Conservation (phyloP, 305 asterid genomes). For the Nicotiana rustica region DNA sequence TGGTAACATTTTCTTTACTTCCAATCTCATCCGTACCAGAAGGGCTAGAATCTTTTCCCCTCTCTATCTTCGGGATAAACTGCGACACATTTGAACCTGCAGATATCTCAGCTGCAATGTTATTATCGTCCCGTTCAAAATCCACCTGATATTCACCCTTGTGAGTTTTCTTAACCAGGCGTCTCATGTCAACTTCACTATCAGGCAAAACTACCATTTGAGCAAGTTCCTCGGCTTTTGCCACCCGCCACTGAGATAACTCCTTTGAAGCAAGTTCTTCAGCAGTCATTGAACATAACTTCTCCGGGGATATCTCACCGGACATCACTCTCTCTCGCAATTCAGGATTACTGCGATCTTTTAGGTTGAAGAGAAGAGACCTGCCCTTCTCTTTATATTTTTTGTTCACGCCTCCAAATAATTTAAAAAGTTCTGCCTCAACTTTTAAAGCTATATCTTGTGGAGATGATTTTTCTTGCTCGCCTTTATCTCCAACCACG, state of each 20-base stretch:
- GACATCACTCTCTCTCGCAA: conserved; percentile 88
- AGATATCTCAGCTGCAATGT: conserved; percentile 69
- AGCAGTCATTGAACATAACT: conserved; percentile 92
- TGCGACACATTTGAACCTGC: conserved; percentile 62
- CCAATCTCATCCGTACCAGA: conserved; percentile 51
- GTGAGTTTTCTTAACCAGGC: conserved; percentile 95
- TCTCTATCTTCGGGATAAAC: conserved; percentile 45
- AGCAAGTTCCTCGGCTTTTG: conserved; percentile 93
- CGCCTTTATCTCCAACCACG: conserved; percentile 37
- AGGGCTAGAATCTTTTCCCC: conserved; percentile 48
- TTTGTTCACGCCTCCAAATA: conserved; percentile 91
- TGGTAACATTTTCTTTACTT: conserved; percentile 50
- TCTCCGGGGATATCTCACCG: conserved; percentile 85
- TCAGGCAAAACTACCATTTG: conserved; percentile 95
- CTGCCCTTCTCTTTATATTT: conserved; percentile 95
- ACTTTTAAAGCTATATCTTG: conserved; percentile 65
- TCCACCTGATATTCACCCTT: conserved; percentile 97
- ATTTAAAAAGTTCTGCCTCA: conserved; percentile 81
- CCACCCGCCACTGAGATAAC: conserved; percentile 95
- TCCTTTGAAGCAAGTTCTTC: conserved; percentile 99
- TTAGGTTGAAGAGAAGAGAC: conserved; percentile 71
- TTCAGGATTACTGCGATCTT: conserved; percentile 94
- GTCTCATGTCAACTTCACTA: conserved; percentile 78
- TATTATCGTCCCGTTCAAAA: conserved; percentile 67
- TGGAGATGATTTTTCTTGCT: conserved; percentile 51